These are phyloP conservation scores for Tuber microsphaerosporum DNA, from an alignment of 495 filamentous ascomycete genomes.

Conservation along the genomic window DNA sequence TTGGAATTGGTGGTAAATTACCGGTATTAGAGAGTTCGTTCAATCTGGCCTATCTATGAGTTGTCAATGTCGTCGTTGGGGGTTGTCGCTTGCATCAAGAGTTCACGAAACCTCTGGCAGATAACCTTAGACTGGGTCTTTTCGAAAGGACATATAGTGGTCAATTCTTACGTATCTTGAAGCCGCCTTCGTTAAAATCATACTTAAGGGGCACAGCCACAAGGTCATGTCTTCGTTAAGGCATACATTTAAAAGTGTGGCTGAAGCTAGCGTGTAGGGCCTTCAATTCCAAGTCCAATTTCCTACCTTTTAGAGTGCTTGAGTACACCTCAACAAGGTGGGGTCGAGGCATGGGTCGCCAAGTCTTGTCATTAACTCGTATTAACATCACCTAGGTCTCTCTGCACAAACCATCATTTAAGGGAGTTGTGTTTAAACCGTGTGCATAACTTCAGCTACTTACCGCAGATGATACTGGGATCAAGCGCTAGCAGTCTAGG, in stretches of 20 bases:
- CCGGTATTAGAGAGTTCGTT: not conserved
- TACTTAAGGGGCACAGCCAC: not conserved
- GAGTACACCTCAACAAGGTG: not conserved
- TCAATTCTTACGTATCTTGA: not conserved
- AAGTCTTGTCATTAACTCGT: not conserved
- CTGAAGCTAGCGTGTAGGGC: not conserved
- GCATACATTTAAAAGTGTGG: not conserved
- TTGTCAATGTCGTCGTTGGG: not conserved
- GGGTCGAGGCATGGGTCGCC: not conserved
- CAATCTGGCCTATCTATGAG: not conserved
- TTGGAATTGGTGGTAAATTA: not conserved
- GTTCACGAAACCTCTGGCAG: not conserved
- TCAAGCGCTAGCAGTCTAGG: not conserved
- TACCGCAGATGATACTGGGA: not conserved
- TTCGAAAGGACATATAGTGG: not conserved
- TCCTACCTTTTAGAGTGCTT: too few relatives aligned
- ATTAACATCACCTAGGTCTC: not conserved
- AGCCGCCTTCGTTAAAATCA: not conserved
- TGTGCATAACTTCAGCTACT: not conserved
- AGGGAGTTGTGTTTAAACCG: not conserved
- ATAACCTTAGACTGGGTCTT: not conserved
- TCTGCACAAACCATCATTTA: not conserved
- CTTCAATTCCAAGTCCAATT: not conserved
- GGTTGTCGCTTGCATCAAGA: not conserved
- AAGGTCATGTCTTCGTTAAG: not conserved